Evolutionary conservation across 805 yeast genomes (phyloP), one percentile per base, ranked within the genome.

Genomic region (Suhomyces xylopsoci): DNA sequence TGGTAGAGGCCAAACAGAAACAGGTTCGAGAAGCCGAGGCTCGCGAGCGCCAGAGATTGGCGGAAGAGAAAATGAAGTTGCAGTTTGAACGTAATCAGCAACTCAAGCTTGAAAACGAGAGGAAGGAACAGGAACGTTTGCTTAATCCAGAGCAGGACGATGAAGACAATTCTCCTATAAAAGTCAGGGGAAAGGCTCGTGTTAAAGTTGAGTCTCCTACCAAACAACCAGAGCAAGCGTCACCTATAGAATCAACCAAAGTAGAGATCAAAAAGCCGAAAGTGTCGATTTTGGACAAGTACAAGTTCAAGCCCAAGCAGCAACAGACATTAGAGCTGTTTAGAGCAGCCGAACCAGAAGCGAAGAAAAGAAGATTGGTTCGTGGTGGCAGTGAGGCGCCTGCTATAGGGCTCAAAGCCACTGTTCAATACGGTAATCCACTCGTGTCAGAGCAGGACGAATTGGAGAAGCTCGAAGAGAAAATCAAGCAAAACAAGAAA

Each of bases 231-330:
- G 32, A 32, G 9, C 36, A 32, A 32, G 55, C 55, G 17, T 62
- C 69, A 5, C 71, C 70, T 3, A 52, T 46, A 2, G 49, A 44
- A 40, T 68, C 70, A 45, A 73, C 79, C 41, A 76, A 76, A 56
- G 78, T 76, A 10, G 71, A 73, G 45, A 61, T 73, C 17, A 60
- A 60, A 41, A 74, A 65, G 53, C 75, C 79, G 12, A 75, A 71
- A 48, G 59, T 70, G 49, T 74, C 79, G 2, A 74, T 76, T 49
- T 64, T 76, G 53, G 79, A 76, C 51, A 76, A 74, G 55, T 76
- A 75, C 55, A 68, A 69, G 44, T 61, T 58, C 53, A 62, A 67
- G 38, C 70, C 73, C 40, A 60, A 63, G 62, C 45, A 57, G 26
- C 73, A 70, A 55, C 72, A 59, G 62, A 68, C 58, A 55, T 66